Evolutionary conservation across 2,329 filamentous ascomycete genomes (phyloP).

Genomic region (Dactylellina cionopaga): DNA sequence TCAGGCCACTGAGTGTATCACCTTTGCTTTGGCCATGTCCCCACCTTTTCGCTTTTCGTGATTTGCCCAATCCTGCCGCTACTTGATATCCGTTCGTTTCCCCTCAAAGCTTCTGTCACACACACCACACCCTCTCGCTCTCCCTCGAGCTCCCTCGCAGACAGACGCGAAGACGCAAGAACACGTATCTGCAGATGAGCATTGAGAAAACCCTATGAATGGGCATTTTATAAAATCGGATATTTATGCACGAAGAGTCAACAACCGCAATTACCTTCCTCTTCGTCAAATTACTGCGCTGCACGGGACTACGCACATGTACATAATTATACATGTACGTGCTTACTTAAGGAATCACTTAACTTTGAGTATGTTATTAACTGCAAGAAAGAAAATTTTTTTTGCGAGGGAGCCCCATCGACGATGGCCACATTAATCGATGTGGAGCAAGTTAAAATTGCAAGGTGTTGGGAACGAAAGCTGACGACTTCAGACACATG

Average conservation of each 20-base stretch:
- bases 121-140: too few relatives aligned
- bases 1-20: conserved; percentile 35
- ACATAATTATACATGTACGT: too few relatives aligned
- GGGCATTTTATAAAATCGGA: too few relatives aligned
- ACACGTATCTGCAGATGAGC: conserved; percentile 24
- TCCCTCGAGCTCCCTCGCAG: conserved; percentile 7
- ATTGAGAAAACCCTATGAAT: conserved; percentile 1
- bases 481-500: conserved; percentile 22
- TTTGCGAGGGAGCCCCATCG: not conserved
- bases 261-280: conserved; percentile 26
- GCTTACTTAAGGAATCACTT: too few relatives aligned
- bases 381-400: too few relatives aligned
- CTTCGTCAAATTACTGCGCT: conserved; percentile 14
- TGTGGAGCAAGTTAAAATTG: conserved; percentile 31
- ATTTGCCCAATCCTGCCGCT: conserved; percentile 29
- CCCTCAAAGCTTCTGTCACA: too few relatives aligned
- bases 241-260: too few relatives aligned
- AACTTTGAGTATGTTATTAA: too few relatives aligned
- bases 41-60: conserved; percentile 18
- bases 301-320: conserved; percentile 9
- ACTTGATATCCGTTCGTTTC: too few relatives aligned
- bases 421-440: conserved; percentile 16
- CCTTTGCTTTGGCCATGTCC: too few relatives aligned
- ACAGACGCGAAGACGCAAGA: conserved; percentile 47
- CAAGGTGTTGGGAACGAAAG: conserved; percentile 24